A percentile compares a stretch with the other conserved stretches of the same genome.
phyloP scores from a whole-genome alignment of 2,329 filamentous ascomycete species.

The Cladosporium sp. region DNA sequence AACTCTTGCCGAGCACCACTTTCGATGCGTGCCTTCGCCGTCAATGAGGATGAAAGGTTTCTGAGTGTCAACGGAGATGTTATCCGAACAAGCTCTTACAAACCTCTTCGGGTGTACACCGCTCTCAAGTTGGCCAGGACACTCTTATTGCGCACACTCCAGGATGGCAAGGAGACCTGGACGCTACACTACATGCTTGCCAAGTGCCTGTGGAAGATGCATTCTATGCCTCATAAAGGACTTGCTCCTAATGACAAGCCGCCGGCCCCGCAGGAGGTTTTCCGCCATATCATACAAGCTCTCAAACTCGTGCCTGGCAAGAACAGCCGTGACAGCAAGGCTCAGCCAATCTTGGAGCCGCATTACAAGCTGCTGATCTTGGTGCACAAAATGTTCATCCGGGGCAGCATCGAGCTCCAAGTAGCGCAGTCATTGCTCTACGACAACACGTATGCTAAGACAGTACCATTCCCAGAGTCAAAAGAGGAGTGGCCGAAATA shows the following conservation, averaged over 20 bases:
- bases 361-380: slow-evolving; percentile 88
- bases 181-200: slow-evolving; percentile 65
- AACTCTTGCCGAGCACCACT: slow-evolving; percentile 65
- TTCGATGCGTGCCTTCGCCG: slow-evolving; percentile 61
- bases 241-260: slow-evolving; percentile 18
- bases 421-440: slow-evolving; percentile 49
- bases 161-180: slow-evolving; percentile 59
- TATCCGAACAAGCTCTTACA: slow-evolving; percentile 56
- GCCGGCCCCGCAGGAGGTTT: slow-evolving; percentile 42
- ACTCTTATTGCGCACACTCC: slow-evolving; percentile 57
- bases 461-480: slow-evolving; percentile 43
- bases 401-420: slow-evolving; percentile 35
- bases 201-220: slow-evolving; percentile 72
- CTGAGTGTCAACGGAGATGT: slow-evolving; percentile 48
- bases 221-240: slow-evolving; percentile 34
- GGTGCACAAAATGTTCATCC: slow-evolving; percentile 72
- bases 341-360: slow-evolving; percentile 81
- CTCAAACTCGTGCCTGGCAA: slow-evolving; percentile 54
- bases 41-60: slow-evolving; percentile 59
- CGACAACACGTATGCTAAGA: slow-evolving; percentile 53
- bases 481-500: slow-evolving; percentile 56
- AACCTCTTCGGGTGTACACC: slow-evolving; percentile 54
- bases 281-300: slow-evolving; percentile 55
- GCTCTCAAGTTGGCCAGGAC: slow-evolving; percentile 63
- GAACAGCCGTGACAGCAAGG: slow-evolving; percentile 52